These are phyloP conservation scores for Adansonia madagascariensis DNA, from an alignment of 441 rosid genomes.

Conservation along the genomic window DNA sequence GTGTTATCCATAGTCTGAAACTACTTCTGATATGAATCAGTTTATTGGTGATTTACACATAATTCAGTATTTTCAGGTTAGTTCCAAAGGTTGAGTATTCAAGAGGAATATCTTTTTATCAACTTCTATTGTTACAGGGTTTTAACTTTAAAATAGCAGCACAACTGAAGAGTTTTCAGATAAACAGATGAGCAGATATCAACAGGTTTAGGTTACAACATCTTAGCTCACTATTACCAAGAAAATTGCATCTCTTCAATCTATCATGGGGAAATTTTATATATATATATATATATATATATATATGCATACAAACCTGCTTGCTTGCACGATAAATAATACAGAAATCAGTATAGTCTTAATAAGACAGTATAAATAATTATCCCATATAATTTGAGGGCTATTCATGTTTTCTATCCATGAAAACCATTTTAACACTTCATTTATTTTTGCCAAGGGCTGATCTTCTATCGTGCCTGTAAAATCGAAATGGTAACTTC, in stretches of 20 bases:
- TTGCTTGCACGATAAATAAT: neutral
- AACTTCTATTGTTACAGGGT: no score
- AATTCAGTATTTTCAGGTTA: no score
- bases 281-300: no score
- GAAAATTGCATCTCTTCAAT: neutral
- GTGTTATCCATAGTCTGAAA: no score
- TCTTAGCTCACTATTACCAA: constrained; percentile 11
- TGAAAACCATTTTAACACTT: no score
- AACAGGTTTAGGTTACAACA: neutral
- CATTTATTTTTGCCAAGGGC: no score
- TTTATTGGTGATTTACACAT: no score
- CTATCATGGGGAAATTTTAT: neutral
- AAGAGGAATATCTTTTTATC: no score
- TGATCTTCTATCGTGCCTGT: neutral
- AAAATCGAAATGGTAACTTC: neutral
- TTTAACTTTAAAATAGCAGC: no score
- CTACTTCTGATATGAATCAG: no score
- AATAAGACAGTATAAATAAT: neutral
- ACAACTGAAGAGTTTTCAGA: no score
- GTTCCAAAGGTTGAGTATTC: no score
- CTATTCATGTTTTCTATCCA: neutral
- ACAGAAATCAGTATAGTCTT: neutral
- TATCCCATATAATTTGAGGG: neutral
- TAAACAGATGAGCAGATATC: neutral
- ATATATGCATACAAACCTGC: neutral